These are phyloP conservation scores for Paramecium octaurelia DNA, from an alignment of 73 alveolate genomes.

Conservation along the genomic window DNA sequence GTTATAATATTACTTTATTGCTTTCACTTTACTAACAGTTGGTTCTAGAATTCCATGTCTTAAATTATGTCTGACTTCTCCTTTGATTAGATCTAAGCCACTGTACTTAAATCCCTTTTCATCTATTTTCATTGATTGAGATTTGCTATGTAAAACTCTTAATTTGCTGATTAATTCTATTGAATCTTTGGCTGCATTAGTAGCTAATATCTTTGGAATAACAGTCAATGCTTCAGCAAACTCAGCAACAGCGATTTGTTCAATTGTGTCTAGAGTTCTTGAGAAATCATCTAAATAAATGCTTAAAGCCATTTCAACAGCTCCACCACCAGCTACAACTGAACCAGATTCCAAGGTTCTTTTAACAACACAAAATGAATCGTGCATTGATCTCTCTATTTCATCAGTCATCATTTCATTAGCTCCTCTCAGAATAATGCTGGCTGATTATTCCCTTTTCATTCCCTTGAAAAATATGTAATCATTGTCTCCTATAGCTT, in stretches of 20 bases:
- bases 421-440: constrained; percentile 96
- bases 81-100: constrained; percentile 91
- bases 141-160: constrained; percentile 89
- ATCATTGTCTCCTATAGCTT: constrained; percentile 96
- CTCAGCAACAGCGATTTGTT: constrained; percentile 97
- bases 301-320: constrained; percentile 97
- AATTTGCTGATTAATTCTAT: constrained; percentile 88
- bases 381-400: constrained; percentile 95
- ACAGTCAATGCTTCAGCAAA: constrained; percentile 93
- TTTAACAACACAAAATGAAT: constrained; percentile 96
- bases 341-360: constrained; percentile 91
- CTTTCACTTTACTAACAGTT: constrained; percentile 92
- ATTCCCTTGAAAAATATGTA: constrained; percentile 93
- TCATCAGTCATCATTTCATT: constrained; percentile 98
- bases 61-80: constrained; percentile 91
- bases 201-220: constrained; percentile 97
- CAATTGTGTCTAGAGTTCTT: constrained; percentile 92
- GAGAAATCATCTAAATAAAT: constrained; percentile 91
- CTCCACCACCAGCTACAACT: constrained; percentile 99
- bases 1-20: constrained; percentile 65
- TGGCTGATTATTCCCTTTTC: constrained; percentile 79
- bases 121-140: constrained; percentile 73
- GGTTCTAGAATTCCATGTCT: constrained; percentile 98
- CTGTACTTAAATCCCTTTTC: constrained; percentile 74
- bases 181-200: constrained; percentile 97